Percentiles rank a stretch among this genome's conserved stretches.
Evolutionary conservation across 2,329 filamentous ascomycete genomes (phyloP).

Genomic region (Sclerotinia subarctica): DNA sequence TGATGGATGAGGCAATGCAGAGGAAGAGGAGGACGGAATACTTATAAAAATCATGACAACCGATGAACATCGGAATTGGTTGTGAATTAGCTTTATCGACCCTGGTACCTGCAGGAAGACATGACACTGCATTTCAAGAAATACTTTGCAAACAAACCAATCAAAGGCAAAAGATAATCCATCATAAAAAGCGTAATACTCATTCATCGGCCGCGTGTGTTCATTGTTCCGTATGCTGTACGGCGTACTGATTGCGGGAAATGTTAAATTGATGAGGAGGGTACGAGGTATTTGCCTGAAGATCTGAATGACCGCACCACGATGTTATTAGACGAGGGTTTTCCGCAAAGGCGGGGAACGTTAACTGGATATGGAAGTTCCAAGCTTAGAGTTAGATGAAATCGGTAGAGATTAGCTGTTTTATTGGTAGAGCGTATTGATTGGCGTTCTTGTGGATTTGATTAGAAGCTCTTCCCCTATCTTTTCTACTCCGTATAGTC

Average conservation of each 20-base stretch:
- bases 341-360: not conserved
- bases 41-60: not conserved
- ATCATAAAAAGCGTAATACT: too few species aligned
- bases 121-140: not conserved
- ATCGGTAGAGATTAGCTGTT: not conserved
- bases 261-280: not conserved
- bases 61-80: not conserved
- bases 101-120: not conserved
- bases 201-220: not conserved
- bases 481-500: not conserved
- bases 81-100: not conserved
- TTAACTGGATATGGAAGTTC: not conserved
- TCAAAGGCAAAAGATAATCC: too few species aligned
- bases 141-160: too few species aligned
- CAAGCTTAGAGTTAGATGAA: not conserved
- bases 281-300: not conserved
- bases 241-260: not conserved
- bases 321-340: not conserved
- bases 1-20: not conserved
- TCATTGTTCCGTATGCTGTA: too few species aligned
- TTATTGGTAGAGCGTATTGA: slow-evolving; percentile 1
- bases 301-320: not conserved
- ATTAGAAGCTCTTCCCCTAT: not conserved
- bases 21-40: not conserved
- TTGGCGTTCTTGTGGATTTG: not conserved